phyloP scores from a whole-genome alignment of 441 rosid species.

The Geranium incanum region DNA sequence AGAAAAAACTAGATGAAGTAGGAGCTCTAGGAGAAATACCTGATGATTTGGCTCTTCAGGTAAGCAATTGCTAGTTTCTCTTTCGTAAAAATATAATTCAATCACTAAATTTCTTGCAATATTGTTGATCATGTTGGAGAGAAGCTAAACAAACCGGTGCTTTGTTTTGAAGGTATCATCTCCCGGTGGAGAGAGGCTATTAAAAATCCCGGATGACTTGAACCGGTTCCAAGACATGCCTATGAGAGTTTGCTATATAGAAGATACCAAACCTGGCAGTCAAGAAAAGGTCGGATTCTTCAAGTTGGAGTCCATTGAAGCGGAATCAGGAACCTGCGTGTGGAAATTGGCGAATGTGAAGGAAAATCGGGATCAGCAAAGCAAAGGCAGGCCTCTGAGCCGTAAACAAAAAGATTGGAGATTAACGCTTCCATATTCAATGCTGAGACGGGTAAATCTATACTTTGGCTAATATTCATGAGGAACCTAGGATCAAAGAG shows the following conservation, averaged over 20 bases:
- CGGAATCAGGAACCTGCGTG: conserved; percentile 49
- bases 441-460: conserved; percentile 48
- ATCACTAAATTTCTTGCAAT: not conserved
- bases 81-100: not conserved
- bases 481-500: not conserved
- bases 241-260: conserved; percentile 53
- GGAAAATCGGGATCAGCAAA: conserved; percentile 69
- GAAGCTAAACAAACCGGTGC: not conserved
- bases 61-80: conserved; percentile 20
- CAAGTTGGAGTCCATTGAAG: conserved; percentile 49
- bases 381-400: conserved; percentile 76
- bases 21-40: conserved; percentile 59
- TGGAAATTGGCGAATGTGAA: conserved; percentile 84
- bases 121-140: not conserved
- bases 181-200: conserved; percentile 85
- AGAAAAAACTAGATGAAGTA: conserved; percentile 69
- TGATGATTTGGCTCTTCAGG: conserved; percentile 81
- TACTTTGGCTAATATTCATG: conserved; percentile 30
- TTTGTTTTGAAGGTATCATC: conserved; percentile 59
- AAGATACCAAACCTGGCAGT: conserved; percentile 34
- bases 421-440: conserved; percentile 41
- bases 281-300: conserved; percentile 51
- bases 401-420: conserved; percentile 81
- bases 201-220: conserved; percentile 70
- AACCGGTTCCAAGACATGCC: conserved; percentile 64